phyloP scores from a whole-genome alignment of 2,329 filamentous ascomycete species.

The Pseudogymnoascus sp. region DNA sequence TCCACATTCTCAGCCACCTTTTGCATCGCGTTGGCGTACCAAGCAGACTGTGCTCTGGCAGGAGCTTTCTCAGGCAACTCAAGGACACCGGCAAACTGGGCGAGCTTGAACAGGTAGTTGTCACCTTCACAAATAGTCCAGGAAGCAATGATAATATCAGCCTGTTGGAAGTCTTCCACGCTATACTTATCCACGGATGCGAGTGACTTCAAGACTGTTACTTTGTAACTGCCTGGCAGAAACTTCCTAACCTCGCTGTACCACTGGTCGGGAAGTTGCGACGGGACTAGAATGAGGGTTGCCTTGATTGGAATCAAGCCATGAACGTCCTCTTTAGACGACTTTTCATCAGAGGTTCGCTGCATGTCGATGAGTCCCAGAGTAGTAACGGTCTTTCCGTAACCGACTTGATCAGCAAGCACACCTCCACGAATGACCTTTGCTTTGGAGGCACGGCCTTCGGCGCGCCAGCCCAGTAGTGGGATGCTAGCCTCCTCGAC shows the following conservation, averaged over 20 bases:
- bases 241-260: conserved; percentile 45
- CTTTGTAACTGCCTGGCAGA: conserved; percentile 29
- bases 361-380: conserved; percentile 46
- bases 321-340: not conserved
- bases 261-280: conserved; percentile 52
- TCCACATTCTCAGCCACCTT: conserved; percentile 35
- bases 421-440: conserved; percentile 48
- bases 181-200: conserved; percentile 34
- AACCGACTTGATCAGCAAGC: conserved; percentile 57
- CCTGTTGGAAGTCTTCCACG: conserved; percentile 38
- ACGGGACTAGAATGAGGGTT: conserved; percentile 53
- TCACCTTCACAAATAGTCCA: conserved; percentile 40
- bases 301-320: conserved; percentile 37
- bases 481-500: conserved; percentile 47
- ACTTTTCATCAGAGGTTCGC: conserved; percentile 1
- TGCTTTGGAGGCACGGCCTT: conserved; percentile 41
- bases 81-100: conserved; percentile 40
- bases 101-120: conserved; percentile 42
- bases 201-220: conserved; percentile 38
- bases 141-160: conserved; percentile 49
- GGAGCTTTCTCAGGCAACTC: conserved; percentile 31
- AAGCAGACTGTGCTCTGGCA: conserved; percentile 38
- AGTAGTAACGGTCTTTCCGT: conserved; percentile 57
- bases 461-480: conserved; percentile 48
- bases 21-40: conserved; percentile 40